Conservation (phyloP, 164 flowering plant species). For the Aristolochia contorta region DNA sequence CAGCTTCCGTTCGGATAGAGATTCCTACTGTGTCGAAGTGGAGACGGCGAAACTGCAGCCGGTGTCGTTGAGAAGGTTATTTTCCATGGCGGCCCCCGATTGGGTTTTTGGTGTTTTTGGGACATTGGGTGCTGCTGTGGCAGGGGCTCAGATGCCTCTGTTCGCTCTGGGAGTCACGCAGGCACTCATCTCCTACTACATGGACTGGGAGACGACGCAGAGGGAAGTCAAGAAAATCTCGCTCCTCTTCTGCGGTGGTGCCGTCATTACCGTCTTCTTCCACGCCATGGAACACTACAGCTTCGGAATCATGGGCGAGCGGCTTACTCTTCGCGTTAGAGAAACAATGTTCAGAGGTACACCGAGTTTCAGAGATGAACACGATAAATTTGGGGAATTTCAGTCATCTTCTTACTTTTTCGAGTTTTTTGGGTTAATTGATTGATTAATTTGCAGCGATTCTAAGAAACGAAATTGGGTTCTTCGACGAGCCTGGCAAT, state of each 20-base stretch:
- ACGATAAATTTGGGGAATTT: neutral
- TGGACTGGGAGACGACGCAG: conserved; percentile 82
- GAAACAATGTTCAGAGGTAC: conserved; percentile 85
- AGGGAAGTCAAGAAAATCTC: conserved; percentile 64
- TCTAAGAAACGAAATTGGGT: conserved; percentile 84
- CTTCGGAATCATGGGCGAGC: conserved; percentile 91
- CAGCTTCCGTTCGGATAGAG: conserved; percentile 82
- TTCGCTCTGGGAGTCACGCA: conserved; percentile 91
- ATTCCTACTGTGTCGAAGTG: conserved; percentile 34
- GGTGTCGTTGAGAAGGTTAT: conserved; percentile 54
- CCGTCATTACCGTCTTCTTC: conserved; percentile 50
- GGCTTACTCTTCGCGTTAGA: conserved; percentile 82
- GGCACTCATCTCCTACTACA: conserved; percentile 81
- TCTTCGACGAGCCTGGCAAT: conserved; percentile 71
- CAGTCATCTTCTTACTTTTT: neutral
- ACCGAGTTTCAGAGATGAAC: neutral
- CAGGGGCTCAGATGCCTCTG: conserved; percentile 94
- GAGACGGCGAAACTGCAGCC: conserved; percentile 16
- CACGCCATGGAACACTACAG: conserved; percentile 57
- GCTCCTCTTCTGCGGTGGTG: conserved; percentile 61
- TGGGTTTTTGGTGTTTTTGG: conserved; percentile 67
- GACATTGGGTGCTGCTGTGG: conserved; percentile 47
- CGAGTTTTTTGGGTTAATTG: no score
- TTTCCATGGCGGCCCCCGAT: conserved; percentile 78
- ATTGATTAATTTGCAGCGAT: conserved; percentile 51